Conservation (phyloP, 2,329 filamentous ascomycete species). For the Ploettnerulaceae sp. region DNA sequence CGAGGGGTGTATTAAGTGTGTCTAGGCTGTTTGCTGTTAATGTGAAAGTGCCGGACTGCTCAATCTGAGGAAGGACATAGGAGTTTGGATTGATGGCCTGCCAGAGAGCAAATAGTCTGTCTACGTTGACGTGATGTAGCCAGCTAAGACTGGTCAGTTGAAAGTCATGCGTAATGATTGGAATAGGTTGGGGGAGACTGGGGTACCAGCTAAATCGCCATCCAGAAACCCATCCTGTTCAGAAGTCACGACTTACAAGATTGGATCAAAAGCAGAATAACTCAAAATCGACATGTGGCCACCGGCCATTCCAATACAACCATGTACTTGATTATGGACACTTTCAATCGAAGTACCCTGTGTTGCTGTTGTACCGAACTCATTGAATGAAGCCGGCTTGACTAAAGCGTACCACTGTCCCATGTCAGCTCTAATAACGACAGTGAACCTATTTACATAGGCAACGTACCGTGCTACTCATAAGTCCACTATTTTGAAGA, state of each 20-base stretch:
- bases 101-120: conserved; percentile 53
- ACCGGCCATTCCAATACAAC: conserved; percentile 35
- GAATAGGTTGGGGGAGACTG: no score
- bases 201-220: background rate
- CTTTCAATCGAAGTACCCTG: conserved; percentile 38
- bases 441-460: no score
- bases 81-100: conserved; percentile 38
- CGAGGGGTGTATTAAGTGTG: conserved; percentile 26
- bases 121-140: conserved; percentile 53
- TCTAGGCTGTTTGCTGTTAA: conserved; percentile 24
- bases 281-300: conserved; percentile 40
- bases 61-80: conserved; percentile 32
- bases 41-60: conserved; percentile 34
- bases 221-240: background rate
- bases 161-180: background rate
- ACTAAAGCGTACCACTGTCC: conserved; percentile 41
- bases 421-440: background rate
- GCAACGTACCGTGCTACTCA: conserved; percentile 27
- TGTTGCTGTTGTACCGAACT: conserved; percentile 38
- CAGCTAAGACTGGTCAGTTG: conserved; percentile 33
- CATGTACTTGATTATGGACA: conserved; percentile 42
- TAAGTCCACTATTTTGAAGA: conserved; percentile 14
- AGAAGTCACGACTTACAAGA: conserved; percentile 38
- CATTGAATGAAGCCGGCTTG: conserved; percentile 35
- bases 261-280: conserved; percentile 43